Evolutionary conservation across 441 rosid genomes (phyloP).

Genomic region (Erodium texanum): DNA sequence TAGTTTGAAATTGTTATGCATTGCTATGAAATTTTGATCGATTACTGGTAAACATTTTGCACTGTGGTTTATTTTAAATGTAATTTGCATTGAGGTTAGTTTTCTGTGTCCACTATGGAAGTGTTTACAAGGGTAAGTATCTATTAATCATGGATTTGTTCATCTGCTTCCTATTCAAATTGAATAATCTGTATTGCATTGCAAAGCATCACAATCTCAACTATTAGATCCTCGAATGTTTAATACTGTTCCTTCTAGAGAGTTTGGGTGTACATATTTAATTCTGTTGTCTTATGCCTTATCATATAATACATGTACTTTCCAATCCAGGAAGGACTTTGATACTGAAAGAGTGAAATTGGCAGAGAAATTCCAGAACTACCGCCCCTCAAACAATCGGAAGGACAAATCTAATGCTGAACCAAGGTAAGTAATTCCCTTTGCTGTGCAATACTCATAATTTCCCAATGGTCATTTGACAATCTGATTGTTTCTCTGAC

Average conservation of each 20-base stretch:
- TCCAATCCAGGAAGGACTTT: slow-evolving; percentile 28
- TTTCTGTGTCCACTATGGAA: background rate
- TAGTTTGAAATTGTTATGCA: background rate
- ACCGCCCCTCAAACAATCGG: slow-evolving; percentile 19
- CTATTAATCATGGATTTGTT: background rate
- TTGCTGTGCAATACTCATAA: background rate
- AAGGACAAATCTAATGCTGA: slow-evolving; percentile 31
- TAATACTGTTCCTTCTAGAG: background rate
- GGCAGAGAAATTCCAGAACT: slow-evolving; percentile 34
- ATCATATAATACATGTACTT: background rate
- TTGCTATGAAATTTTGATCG: background rate
- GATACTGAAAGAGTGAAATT: slow-evolving; percentile 49
- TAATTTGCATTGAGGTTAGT: background rate
- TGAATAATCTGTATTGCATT: background rate
- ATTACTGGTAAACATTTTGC: background rate
- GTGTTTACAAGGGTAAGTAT: background rate
- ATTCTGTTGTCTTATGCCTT: background rate
- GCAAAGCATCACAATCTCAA: background rate
- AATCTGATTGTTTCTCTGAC: slow-evolving; percentile 14
- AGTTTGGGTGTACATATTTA: too few species aligned
- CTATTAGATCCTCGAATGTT: background rate
- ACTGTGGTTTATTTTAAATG: background rate
- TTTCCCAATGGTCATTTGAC: background rate
- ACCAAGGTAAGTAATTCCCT: slow-evolving; percentile 24
- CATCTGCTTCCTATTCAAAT: background rate